phyloP scores from a whole-genome alignment of 306 rosid genomes.

The Sophora flavescens region DNA sequence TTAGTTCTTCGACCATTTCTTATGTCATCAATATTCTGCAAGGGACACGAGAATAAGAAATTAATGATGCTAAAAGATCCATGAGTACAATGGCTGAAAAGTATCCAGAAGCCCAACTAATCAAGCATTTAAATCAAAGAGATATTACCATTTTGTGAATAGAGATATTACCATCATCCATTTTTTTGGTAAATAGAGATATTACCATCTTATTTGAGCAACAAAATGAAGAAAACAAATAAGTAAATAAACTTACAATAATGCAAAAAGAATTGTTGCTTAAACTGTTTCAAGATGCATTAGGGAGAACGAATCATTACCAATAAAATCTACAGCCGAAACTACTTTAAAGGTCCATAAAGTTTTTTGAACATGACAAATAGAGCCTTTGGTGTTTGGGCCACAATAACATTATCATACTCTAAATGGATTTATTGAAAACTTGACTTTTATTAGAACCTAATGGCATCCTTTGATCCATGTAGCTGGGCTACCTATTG shows the following conservation, averaged over 20 bases:
- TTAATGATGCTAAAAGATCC: conserved; percentile 42
- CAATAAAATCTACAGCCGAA: conserved; percentile 19
- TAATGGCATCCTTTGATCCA: not conserved
- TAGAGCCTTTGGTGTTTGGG: conserved; percentile 4
- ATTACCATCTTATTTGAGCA: conserved; percentile 38
- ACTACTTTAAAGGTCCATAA: conserved; percentile 18
- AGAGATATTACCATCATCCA: conserved; percentile 6
- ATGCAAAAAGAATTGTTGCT: conserved; percentile 2
- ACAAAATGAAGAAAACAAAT: conserved; percentile 26
- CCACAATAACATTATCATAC: conserved; percentile 13
- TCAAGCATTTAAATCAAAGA: conserved; percentile 38
- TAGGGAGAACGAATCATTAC: conserved; percentile 3
- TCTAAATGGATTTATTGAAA: not conserved
- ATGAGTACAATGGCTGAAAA: conserved; percentile 29
- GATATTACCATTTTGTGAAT: conserved; percentile 5
- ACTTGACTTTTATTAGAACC: not conserved
- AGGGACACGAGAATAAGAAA: conserved; percentile 46
- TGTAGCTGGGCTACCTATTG: not conserved
- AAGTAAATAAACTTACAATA: conserved; percentile 14
- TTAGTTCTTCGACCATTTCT: conserved; percentile 84
- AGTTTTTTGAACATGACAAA: not conserved
- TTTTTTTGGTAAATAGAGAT: conserved; percentile 20
- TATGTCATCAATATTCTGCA: conserved; percentile 94
- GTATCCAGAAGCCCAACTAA: conserved; percentile 37
- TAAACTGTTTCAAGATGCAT: conserved; percentile 34